Evolutionary conservation across 2,329 filamentous ascomycete genomes (phyloP), one percentile per base, ranked within the genome.

Genomic region (Neobulgaria alba): DNA sequence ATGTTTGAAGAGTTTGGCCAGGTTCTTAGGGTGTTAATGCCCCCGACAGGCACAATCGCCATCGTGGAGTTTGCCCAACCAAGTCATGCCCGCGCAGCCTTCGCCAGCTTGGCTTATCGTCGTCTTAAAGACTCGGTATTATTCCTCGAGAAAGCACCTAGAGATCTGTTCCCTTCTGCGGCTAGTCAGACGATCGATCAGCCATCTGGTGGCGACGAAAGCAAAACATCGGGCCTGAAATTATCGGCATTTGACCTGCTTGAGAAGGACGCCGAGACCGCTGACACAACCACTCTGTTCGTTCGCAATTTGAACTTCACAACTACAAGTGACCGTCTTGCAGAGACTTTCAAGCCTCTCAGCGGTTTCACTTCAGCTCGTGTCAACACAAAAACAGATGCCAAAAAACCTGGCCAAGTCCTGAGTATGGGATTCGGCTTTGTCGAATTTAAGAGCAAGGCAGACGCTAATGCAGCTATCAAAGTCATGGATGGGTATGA

Each of bases 341-440:
- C 77, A 5, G 82, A 89, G 55, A 73, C 79, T 17, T 96, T 96
- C 66, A 73, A 76, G 48, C 73, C 85, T 39, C 69, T 96, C 40
- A 83, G 88, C 54, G 92, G 92, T 39, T 96, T 96, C 63, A 70
- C 92, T 49, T 87, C 85, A 42, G 90, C 88, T 19, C 77, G 79
- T 50, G 88, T 98, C 51, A 95, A 95, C 68, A 95, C 87, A 17
- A 95, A 93, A 66, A 76, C 79, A 29, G 88, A 98, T 59, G 77
- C 88, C n/a, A 95, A 95, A 68, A 85, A 83, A 57, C 81, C 85
- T 14, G 86, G 85, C 7, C 82, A 94, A 62, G 75, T 83, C 3
- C 76, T 98, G 39, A 95, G 89, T 60, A 95, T 96, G 89, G 92
- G 92, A 29, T 98, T 94, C 60, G 92, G 89, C 33, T 98, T 98